Base-by-base conservation (phyloP, 306 rosid genomes). In the Casuarina cunninghamiana region DNA sequence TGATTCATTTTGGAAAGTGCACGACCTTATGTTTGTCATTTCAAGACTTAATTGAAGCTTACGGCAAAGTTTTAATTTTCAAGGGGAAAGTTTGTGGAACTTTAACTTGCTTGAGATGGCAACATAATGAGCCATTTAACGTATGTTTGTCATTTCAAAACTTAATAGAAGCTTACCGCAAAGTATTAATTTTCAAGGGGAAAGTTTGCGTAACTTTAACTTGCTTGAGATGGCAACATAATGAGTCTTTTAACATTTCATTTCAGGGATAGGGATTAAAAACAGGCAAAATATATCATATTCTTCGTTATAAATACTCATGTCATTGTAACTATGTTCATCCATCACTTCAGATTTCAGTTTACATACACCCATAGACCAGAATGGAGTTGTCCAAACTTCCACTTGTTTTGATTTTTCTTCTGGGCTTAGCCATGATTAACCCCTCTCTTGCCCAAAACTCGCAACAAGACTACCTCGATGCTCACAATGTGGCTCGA, bases 381-480 rank as follows among this genome's bases (percentile, higher is more conserved):
- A 55, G 2, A 10, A 55, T 26, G 65, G 65, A 15, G 19, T 42
- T 19, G 16, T 49, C 49, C 43, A 53, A 35, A 51, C 10, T 19
- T 13, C 16, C 11, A 54, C 50, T 60, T 26, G 13, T 41, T 17
- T 2, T 55, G 2, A 42, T 77, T 10, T 63, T 71, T 39, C 11
- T 77, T 0, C 0, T 37, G n/a, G 9, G 48, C 19, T 19, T 63
- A 42, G 69, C 63, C 2, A 39, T 73, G 63, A 8, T 83, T 42
- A 67, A 11, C 2, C 53, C 55, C 5, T 71, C 76, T 16, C 51
- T 46, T 50, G 73, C 87, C 41, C 89, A 80, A 78, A 76, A 83
- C 85, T 80, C 89, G 1, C 79, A 61, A 21, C 87, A 83, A 66
- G 87, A 83, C 87, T 78, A 42, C 60, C 42, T 83, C 69, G 21